Percentiles rank a stretch among this genome's conserved stretches.
phyloP scores from a whole-genome alignment of 2,329 filamentous ascomycete genomes.

The Endoconidiophora laricicola region DNA sequence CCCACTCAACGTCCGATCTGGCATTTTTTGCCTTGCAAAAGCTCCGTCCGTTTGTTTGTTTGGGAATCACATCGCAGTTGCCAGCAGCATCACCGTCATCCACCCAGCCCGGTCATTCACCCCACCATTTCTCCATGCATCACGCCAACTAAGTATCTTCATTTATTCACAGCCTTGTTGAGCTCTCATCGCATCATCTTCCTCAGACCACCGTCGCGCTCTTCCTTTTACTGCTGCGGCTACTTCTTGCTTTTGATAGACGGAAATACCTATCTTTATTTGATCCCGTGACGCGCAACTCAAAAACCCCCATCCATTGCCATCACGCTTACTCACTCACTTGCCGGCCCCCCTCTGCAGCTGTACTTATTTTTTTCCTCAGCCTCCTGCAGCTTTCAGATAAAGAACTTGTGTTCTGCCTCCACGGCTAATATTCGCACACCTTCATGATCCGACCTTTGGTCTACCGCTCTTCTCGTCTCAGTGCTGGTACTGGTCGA shows the following conservation, averaged over 20 bases:
- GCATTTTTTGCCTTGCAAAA: no score
- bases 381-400: neutral
- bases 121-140: no score
- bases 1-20: no score
- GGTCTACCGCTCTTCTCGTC: neutral
- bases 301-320: neutral
- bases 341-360: neutral
- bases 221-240: neutral
- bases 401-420: neutral
- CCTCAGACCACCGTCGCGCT: neutral
- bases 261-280: neutral
- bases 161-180: no score
- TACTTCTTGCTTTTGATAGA: no score
- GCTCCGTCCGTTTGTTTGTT: no score
- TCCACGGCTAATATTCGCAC: neutral
- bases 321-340: neutral
- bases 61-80: no score
- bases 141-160: no score
- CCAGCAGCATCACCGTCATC: no score
- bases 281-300: neutral
- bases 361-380: neutral
- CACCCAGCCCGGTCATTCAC: no score
- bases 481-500: slow-evolving; percentile 9
- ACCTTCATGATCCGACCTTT: slow-evolving; percentile 7
- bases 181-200: no score